These are phyloP conservation scores for Backusella tarrabulga DNA, from an alignment of 192 early-diverging fungal genomes.

Conservation along the genomic window DNA sequence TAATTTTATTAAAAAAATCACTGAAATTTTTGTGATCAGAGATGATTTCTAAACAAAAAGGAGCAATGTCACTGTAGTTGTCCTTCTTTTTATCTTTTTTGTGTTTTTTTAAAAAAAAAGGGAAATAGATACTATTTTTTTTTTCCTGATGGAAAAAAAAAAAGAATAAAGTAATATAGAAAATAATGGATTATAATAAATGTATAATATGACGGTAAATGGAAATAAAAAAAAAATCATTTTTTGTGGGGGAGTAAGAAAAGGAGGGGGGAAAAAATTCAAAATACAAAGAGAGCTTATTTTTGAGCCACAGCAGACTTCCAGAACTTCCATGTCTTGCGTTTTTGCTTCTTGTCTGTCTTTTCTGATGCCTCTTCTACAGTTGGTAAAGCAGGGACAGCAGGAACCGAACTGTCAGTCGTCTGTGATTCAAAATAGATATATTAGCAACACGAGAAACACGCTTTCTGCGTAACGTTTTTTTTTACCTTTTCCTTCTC, in stretches of 20 bases:
- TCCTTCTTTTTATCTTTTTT: too few species aligned
- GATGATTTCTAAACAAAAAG: too few species aligned
- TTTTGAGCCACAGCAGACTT: background rate
- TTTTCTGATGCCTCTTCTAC: background rate
- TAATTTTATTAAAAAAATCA: too few species aligned
- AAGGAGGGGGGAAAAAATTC: background rate
- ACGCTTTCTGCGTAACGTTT: background rate
- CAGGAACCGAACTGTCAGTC: background rate
- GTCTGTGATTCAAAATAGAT: background rate
- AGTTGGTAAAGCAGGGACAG: background rate
- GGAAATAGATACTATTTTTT: too few species aligned
- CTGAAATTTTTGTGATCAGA: too few species aligned
- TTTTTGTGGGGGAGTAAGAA: background rate
- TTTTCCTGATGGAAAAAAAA: background rate
- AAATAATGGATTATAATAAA: background rate
- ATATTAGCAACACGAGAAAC: background rate
- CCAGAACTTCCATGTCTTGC: slow-evolving; percentile 1
- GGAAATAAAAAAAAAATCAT: background rate
- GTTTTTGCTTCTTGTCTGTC: background rate
- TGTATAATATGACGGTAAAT: slow-evolving; percentile 2
- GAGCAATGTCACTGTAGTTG: too few species aligned
- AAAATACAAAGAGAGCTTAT: background rate
- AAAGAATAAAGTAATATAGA: background rate
- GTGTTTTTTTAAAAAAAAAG: too few species aligned
- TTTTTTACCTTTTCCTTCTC: slow-evolving; percentile 14